These are phyloP conservation scores for Trichosporon asahii DNA, from an alignment of 1,284 basidiomycete species.

Conservation along the genomic window DNA sequence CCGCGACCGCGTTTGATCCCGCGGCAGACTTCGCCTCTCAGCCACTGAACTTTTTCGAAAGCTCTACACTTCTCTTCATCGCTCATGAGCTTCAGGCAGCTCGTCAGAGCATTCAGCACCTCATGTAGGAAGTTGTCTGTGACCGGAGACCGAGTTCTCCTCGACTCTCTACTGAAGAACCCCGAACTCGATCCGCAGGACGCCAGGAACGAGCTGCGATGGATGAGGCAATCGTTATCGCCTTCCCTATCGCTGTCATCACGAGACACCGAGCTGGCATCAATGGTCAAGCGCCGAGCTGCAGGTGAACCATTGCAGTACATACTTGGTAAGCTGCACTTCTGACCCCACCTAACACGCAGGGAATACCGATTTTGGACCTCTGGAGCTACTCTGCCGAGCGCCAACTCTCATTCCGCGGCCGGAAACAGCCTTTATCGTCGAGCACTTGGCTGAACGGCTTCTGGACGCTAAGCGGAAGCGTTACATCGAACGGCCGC, in stretches of 20 bases:
- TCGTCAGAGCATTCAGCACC: neutral
- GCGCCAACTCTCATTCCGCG: conserved; percentile 83
- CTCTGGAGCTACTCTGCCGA: conserved; percentile 65
- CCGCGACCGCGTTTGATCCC: conserved; percentile 10
- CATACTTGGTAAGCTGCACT: conserved; percentile 63
- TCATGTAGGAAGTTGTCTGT: conserved; percentile 10
- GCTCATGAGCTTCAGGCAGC: neutral
- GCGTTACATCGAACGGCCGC: conserved; percentile 10
- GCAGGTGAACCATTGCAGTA: conserved; percentile 82
- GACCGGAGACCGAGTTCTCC: conserved; percentile 11
- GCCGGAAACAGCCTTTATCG: conserved; percentile 76
- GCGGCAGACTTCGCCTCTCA: conserved; percentile 1
- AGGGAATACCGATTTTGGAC: conserved; percentile 86
- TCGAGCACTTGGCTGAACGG: conserved; percentile 54
- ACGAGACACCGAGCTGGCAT: conserved; percentile 20
- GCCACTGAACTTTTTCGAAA: neutral
- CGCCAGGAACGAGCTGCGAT: conserved; percentile 43
- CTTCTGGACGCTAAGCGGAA: conserved; percentile 15
- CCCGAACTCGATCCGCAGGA: conserved; percentile 37
- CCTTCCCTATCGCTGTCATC: neutral
- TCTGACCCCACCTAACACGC: neutral
- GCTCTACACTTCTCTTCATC: neutral
- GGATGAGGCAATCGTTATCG: conserved; percentile 33
- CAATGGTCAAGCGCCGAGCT: conserved; percentile 51
- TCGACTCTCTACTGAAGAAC: conserved; percentile 30